Evolutionary conservation across 176 grass and related monocot genomes (phyloP).

Genomic region (Hyparrhenia diplandra): DNA sequence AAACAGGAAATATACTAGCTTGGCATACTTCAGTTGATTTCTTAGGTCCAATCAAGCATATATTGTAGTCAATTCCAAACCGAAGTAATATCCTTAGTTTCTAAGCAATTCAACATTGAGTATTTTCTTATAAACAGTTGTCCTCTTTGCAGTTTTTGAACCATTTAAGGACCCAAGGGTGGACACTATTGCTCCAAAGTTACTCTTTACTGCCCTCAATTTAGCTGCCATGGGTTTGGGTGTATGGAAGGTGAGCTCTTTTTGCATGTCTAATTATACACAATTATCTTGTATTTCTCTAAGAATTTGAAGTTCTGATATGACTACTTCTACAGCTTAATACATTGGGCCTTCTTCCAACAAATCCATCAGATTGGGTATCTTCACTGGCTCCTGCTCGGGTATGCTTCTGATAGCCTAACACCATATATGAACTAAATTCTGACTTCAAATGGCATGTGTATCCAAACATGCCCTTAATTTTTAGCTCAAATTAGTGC

Average conservation of each 20-base stretch:
- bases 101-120: not conserved
- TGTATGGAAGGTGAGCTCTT: constrained; percentile 78
- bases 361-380: constrained; percentile 93
- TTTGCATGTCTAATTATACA: not conserved
- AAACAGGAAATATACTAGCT: not conserved
- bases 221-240: constrained; percentile 80
- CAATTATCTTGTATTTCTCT: not conserved
- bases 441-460: not conserved
- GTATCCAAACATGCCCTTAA: too few species aligned
- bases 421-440: not conserved
- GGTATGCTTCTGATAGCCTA: constrained; percentile 27
- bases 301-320: constrained; percentile 12
- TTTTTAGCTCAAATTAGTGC: too few species aligned
- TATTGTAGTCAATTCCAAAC: not conserved
- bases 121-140: not conserved
- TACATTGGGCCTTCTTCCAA: constrained; percentile 96
- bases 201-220: constrained; percentile 92
- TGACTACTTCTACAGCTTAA: constrained; percentile 61
- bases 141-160: constrained; percentile 76
- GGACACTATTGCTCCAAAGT: constrained; percentile 69
- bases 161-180: constrained; percentile 90
- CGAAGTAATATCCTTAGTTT: not conserved
- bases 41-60: not conserved
- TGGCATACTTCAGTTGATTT: not conserved
- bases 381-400: constrained; percentile 77